Conservation (phyloP, 192 early-diverging fungal species). For the Umbelopsis sp. region DNA sequence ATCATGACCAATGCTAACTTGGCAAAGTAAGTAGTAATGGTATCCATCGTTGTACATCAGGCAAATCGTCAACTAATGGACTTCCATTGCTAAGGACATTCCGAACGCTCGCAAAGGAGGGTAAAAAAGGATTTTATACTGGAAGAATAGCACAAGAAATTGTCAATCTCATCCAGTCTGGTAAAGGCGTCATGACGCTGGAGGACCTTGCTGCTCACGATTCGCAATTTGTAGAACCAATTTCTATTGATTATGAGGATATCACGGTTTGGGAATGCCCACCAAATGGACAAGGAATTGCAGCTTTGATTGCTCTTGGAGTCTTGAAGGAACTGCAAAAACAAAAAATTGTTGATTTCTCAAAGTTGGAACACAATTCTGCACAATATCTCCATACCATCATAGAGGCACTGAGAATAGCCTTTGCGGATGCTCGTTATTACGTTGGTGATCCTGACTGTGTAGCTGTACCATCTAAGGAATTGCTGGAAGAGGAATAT, state of each 20-base stretch:
- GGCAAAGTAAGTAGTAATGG: conserved; percentile 49
- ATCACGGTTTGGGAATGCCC: conserved; percentile 68
- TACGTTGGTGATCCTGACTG: conserved; percentile 69
- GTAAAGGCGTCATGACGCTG: conserved; percentile 65
- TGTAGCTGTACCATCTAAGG: conserved; percentile 46
- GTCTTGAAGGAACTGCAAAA: conserved; percentile 61
- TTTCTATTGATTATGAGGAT: conserved; percentile 63
- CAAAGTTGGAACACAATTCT: conserved; percentile 52
- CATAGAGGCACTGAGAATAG: conserved; percentile 70
- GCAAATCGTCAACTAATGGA: no score
- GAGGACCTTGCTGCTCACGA: conserved; percentile 63
- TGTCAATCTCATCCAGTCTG: conserved; percentile 47
- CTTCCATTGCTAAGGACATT: conserved; percentile 42
- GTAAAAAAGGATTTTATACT: conserved; percentile 69
- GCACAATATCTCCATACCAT: conserved; percentile 66
- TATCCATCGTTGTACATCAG: not conserved
- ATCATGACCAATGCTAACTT: conserved; percentile 62
- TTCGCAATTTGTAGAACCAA: conserved; percentile 54
- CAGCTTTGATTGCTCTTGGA: conserved; percentile 70
- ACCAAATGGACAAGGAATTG: conserved; percentile 77
- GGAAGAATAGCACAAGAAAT: conserved; percentile 69
- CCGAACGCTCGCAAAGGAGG: conserved; percentile 56
- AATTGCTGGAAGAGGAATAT: conserved; percentile 58
- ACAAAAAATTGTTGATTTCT: conserved; percentile 38
- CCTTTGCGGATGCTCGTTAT: conserved; percentile 74